A percentile compares a stretch with the other conserved stretches of the same genome.
phyloP scores from a whole-genome alignment of 495 filamentous ascomycete genomes.

The Talaromyces adpressus region DNA sequence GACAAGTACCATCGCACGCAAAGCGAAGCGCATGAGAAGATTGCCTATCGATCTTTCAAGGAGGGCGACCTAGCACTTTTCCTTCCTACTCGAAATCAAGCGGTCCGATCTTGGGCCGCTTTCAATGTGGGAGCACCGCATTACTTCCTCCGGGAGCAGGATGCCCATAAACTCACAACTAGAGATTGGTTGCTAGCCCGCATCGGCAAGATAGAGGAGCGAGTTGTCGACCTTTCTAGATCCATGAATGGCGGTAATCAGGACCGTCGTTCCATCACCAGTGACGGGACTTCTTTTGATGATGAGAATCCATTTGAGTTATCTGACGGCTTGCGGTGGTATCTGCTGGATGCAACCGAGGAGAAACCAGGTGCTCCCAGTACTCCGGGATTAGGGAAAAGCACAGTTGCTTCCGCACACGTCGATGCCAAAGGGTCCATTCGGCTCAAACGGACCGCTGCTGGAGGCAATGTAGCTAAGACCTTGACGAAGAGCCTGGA shows the following conservation, averaged over 20 bases:
- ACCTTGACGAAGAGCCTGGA: slow-evolving; percentile 82
- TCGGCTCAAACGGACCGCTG: slow-evolving; percentile 46
- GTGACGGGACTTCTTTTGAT: slow-evolving; percentile 58
- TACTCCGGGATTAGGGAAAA: slow-evolving; percentile 81
- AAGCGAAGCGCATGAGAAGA: slow-evolving; percentile 89
- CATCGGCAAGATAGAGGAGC: slow-evolving; percentile 86
- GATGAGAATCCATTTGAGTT: slow-evolving; percentile 98
- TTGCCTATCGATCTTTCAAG: slow-evolving; percentile 94
- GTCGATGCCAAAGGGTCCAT: slow-evolving; percentile 77
- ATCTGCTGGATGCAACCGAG: slow-evolving; percentile 85
- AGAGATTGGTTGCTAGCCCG: slow-evolving; percentile 93
- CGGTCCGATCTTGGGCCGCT: slow-evolving; percentile 91
- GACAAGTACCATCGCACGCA: slow-evolving; percentile 81
- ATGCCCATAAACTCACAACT: slow-evolving; percentile 70
- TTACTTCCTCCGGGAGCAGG: slow-evolving; percentile 92
- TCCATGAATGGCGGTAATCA: slow-evolving; percentile 50
- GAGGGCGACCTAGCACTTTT: slow-evolving; percentile 95
- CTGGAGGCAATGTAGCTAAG: slow-evolving; percentile 58
- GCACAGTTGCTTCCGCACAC: slow-evolving; percentile 80
- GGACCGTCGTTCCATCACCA: slow-evolving; percentile 48
- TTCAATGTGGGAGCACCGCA: slow-evolving; percentile 97
- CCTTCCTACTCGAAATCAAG: slow-evolving; percentile 87
- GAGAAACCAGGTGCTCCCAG: slow-evolving; percentile 93
- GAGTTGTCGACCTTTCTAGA: slow-evolving; percentile 87
- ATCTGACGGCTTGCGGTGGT: slow-evolving; percentile 93